These are phyloP conservation scores for Rubus idaeus DNA, from an alignment of 306 rosid genomes.

Conservation along the genomic window DNA sequence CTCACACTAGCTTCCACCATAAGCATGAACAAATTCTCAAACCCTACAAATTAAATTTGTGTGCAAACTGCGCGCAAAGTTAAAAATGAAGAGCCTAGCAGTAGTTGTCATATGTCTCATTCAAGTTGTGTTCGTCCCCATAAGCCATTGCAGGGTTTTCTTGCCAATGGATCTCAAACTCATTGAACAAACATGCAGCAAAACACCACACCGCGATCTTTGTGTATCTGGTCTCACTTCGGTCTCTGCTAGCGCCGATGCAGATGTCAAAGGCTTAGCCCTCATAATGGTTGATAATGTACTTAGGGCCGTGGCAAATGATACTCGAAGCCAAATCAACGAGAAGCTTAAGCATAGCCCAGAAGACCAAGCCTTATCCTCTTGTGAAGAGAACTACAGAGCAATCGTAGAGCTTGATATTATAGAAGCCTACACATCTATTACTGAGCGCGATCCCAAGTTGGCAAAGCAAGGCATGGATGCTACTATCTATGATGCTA, in stretches of 20 bases:
- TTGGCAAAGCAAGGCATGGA: too few relatives aligned
- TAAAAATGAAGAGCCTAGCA: neutral
- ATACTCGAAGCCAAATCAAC: constrained; percentile 7
- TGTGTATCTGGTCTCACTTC: constrained; percentile 29
- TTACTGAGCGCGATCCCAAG: too few relatives aligned
- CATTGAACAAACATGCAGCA: constrained; percentile 40
- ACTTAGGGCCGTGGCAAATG: constrained; percentile 21
- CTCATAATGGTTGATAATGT: constrained; percentile 31
- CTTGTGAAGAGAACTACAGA: too few relatives aligned
- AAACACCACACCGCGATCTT: constrained; percentile 38
- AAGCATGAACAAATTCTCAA: too few relatives aligned
- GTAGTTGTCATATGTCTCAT: constrained; percentile 10
- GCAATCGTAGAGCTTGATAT: too few relatives aligned
- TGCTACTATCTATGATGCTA: too few relatives aligned
- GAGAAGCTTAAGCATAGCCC: neutral
- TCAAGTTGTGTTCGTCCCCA: constrained; percentile 6
- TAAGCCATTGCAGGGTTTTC: constrained; percentile 17
- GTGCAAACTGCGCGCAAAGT: too few relatives aligned
- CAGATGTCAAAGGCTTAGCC: constrained; percentile 37
- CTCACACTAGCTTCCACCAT: too few relatives aligned
- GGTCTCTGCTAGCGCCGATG: constrained; percentile 21
- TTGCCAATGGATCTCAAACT: constrained; percentile 8
- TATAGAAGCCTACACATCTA: too few relatives aligned
- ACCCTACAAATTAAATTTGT: too few relatives aligned
- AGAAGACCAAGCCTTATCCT: too few relatives aligned